phyloP scores from a whole-genome alignment of 1,139 yeast genomes.

The Arxiozyma heterogenica region DNA sequence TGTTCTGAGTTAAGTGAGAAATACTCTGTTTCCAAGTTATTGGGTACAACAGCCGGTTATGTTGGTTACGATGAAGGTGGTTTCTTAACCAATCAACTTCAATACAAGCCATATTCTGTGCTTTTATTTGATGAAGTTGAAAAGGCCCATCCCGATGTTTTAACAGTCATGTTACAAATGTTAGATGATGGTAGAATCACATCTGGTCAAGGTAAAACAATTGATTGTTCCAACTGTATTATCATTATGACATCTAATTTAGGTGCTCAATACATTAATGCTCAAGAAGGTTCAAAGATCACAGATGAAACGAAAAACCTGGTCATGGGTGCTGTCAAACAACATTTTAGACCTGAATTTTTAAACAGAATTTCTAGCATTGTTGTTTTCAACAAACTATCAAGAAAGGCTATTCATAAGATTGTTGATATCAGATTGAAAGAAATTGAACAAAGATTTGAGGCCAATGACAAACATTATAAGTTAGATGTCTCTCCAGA shows the following conservation, averaged over 20 bases:
- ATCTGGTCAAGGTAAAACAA: slow-evolving; percentile 85
- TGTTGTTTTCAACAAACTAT: slow-evolving; percentile 83
- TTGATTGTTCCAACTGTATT: slow-evolving; percentile 86
- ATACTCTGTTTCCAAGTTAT: slow-evolving; percentile 85
- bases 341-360: slow-evolving; percentile 95
- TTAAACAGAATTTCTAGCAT: slow-evolving; percentile 90
- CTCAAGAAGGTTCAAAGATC: slow-evolving; percentile 56
- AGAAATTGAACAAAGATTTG: slow-evolving; percentile 82
- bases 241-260: slow-evolving; percentile 94
- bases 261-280: slow-evolving; percentile 84
- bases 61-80: slow-evolving; percentile 99
- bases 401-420: slow-evolving; percentile 84
- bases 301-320: slow-evolving; percentile 57
- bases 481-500: slow-evolving; percentile 57
- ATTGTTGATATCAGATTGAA: slow-evolving; percentile 75
- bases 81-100: slow-evolving; percentile 80
- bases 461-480: slow-evolving; percentile 69
- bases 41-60: slow-evolving; percentile 98
- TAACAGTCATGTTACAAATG: slow-evolving; percentile 82
- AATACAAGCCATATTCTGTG: slow-evolving; percentile 93
- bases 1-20: slow-evolving; percentile 95
- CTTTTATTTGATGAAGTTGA: slow-evolving; percentile 86
- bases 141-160: slow-evolving; percentile 98
- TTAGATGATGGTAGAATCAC: slow-evolving; percentile 96
- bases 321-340: slow-evolving; percentile 78